Base-by-base conservation (phyloP, 495 filamentous ascomycete species). In the Penicillium mononematosum region DNA sequence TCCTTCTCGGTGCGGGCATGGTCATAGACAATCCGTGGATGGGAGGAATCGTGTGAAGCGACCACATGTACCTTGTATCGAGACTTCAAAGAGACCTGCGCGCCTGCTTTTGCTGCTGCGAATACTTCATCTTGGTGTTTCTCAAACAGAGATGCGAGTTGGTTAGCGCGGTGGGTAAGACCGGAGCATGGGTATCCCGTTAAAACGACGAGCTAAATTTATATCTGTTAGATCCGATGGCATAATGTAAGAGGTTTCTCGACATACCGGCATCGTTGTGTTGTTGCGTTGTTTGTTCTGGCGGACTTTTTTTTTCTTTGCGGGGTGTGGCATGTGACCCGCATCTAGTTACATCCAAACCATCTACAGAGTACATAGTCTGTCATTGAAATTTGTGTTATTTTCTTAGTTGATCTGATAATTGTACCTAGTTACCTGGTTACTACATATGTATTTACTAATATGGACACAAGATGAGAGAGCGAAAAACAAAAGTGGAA, bases 111-210 rank as follows among this genome's bases (percentile, higher is more conserved):
- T 63, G 65, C 62, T 44, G 75, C 53, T 51, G 68, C 67, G 70
- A 96, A 85, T 75, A 84, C 84, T 53, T 74, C 64, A 59, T 70
- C 64, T 60, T 80, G 75, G 16, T 69, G 58, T 45, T 63, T 68
- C 55, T 77, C 71, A 50, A 80, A 65, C n/a, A 67, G 63, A 39
- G 74, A 64, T 51, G 86, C 75, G 19, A 98, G 85, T 72, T 97
- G 92, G 49, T 75, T 71, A 19, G 92, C 89, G 70, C 94, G 91
- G 54, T 90, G 83, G 48, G 89, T 94, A 69, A 98, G 96, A 65
- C 94, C 94, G 31, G 94, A 95, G 68, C 87, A 89, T 34, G 94
- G 94, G 69, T 90, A 91, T 64, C 94, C 94, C 58, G 93, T 92
- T 65, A 98, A 75, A 54, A 96, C 86, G 60, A 98, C 90, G 69